Conservation (phyloP, 768 basidiomycete species). For the Galerina sulciceps region DNA sequence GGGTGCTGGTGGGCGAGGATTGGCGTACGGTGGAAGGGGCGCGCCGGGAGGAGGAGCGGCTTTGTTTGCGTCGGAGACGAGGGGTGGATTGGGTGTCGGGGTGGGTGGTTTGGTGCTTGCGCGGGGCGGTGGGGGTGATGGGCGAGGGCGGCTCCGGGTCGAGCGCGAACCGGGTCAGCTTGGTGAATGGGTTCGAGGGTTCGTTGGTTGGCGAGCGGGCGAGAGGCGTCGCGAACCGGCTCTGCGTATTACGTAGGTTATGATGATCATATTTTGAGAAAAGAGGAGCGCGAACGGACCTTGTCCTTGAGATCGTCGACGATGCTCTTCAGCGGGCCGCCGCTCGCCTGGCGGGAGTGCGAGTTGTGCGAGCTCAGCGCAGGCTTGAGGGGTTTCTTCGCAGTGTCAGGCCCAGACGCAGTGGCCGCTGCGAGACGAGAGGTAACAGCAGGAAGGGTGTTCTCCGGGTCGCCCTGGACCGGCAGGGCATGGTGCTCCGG, state of each 20-base stretch:
- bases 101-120: conserved; percentile 57
- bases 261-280: not conserved
- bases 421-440: conserved; percentile 1
- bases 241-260: conserved; percentile 23
- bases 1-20: conserved; percentile 9
- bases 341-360: conserved; percentile 28
- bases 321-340: conserved; percentile 64
- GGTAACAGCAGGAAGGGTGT: conserved; percentile 7
- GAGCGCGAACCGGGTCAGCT: conserved; percentile 41
- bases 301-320: conserved; percentile 80
- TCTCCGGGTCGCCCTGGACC: conserved; percentile 15
- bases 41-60: conserved; percentile 57
- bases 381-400: conserved; percentile 21
- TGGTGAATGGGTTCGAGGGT: conserved; percentile 60
- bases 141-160: conserved; percentile 18
- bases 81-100: conserved; percentile 37
- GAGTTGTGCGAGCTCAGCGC: conserved; percentile 19
- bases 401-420: conserved; percentile 3
- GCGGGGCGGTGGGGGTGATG: conserved; percentile 25
- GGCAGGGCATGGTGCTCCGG: conserved; percentile 37
- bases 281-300: conserved; percentile 31
- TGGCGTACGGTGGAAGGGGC: conserved; percentile 26
- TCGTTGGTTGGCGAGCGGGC: conserved; percentile 47
- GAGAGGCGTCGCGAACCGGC: conserved; percentile 40
- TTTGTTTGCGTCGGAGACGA: conserved; percentile 54